Base-by-base conservation (phyloP, 192 early-diverging fungal genomes). In the Coemansia sp. region DNA sequence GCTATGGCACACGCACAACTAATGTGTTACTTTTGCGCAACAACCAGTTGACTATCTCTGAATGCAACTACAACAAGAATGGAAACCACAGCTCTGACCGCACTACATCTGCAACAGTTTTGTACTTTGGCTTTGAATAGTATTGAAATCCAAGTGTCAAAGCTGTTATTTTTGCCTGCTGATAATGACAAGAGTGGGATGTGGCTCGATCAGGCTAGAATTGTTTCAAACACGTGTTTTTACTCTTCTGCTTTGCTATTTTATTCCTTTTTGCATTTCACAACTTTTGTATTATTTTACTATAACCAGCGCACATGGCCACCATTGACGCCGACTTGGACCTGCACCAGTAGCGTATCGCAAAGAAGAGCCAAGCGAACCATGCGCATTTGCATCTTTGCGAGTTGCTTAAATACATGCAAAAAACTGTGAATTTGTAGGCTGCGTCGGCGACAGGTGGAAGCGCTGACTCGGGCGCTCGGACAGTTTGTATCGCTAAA, bases 401-500 rank as follows among this genome's bases (percentile, higher is more conserved):
- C 29, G 5, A 49, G n/a, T n/a, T 37, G 17, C 32, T 37, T 32
- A 38, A 21, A 15, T 2, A 37, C 37, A 11, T 38, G 21, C 29
- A 35, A 22, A 11, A 50, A 50, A 17, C 8, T 22, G 17, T 1
- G n/a, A 38, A 37, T 38, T 41, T 52, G 45, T 81, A 81, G 78
- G 37, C 67, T 76, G 64, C 69, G 74, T 10, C 58, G 67, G 22
- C 66, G 79, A 41, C 79, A 81, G 67, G 73, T 81, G 47, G 69
- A 51, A 19, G 79, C 62, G 38, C 67, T 81, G 5, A 60, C 70
- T 10, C 79, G 57, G 39, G 79, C 79, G 23, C 70, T 81, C 52
- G 51, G 61, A 4, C 73, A 72, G 48, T 81, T 81, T 43, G 79
- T 81, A 5, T 11, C 70, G 21, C 70, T 81, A 59, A 76, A 76